Evolutionary conservation across 441 rosid species (phyloP), one percentile per base, ranked within the genome.

Genomic region (Adansonia grandidieri): DNA sequence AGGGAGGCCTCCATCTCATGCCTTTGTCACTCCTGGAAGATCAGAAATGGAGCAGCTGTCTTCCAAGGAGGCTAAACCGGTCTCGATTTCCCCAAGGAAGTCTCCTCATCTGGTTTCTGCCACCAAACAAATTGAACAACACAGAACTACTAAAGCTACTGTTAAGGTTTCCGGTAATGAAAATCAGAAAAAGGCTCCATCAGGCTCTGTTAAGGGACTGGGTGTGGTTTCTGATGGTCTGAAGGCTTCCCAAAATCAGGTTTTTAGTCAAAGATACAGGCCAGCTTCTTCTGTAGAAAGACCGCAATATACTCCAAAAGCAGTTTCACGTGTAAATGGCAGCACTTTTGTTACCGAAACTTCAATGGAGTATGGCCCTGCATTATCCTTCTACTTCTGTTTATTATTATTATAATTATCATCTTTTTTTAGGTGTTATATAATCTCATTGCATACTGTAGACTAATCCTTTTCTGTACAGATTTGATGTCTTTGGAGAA

Each of bases 401-500:
- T 2, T 42, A 6, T 74, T 73, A 40, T 32, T 65, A 64, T 77
- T 71, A 28, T 58, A 68, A 13, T 61, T 3, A 32, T 40, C n/a
- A 68, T 69, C 50, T n/a, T 44, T 20, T 75, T 76, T 78, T 22
- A 32, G 40, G 24, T 74, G 24, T 47, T 53, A 9, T 54, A 66
- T 48, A 37, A 47, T 2, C 45, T 44, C 73, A 65, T 24, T 50
- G 13, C 42, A 48, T 70, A 22, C 5, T 45, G 72, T 68, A 68
- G 32, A 19, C 60, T 70, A 24, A 70, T 79, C 54, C 50, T 72
- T 47, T 70, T 56, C 57, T 80, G 67, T 80, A 32, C 86, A 90
- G 98, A 78, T 77, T 78, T 64, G 97, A 93, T 77, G 28, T 63
- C 79, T 85, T 66, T 76, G 74, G 85, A 69, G 98, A 90, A 82